Evolutionary conservation across 2,329 filamentous ascomycete species (phyloP).

Genomic region (Fusarium goolgardi): DNA sequence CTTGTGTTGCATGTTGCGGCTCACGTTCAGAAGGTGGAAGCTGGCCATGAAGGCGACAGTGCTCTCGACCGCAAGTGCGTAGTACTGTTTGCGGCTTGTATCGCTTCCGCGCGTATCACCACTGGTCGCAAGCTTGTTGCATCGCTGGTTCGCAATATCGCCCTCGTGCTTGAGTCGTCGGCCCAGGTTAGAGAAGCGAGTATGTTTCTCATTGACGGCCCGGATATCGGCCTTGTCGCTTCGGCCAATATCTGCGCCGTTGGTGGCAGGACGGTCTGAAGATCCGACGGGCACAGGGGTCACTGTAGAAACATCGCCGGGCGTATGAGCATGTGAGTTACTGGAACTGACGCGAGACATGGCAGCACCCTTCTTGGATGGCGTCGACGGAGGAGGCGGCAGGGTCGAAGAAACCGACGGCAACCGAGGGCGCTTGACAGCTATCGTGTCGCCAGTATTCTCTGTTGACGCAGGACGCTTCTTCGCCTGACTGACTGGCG

Average conservation of each 20-base stretch:
- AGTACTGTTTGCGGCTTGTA: conserved; percentile 56
- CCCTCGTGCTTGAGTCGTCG: conserved; percentile 66
- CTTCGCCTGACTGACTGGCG: conserved; percentile 52
- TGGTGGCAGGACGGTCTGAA: conserved; percentile 45
- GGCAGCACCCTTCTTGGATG: conserved; percentile 61
- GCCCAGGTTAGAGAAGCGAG: conserved; percentile 56
- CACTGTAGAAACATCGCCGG: conserved; percentile 57
- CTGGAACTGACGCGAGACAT: conserved; percentile 67
- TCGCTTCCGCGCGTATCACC: conserved; percentile 46
- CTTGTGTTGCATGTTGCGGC: conserved; percentile 58
- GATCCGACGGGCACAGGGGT: conserved; percentile 47
- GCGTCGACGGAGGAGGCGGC: conserved; percentile 62
- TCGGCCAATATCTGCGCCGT: conserved; percentile 50
- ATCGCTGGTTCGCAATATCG: conserved; percentile 56
- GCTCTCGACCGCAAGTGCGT: conserved; percentile 61
- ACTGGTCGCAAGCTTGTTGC: conserved; percentile 40
- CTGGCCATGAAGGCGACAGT: conserved; percentile 65
- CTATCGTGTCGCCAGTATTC: conserved; percentile 51
- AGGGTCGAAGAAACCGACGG: conserved; percentile 54
- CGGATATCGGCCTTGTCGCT: conserved; percentile 44
- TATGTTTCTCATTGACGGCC: conserved; percentile 52
- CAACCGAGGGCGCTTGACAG: conserved; percentile 58
- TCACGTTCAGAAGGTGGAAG: conserved; percentile 62
- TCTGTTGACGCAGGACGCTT: conserved; percentile 62
- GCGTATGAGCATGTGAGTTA: conserved; percentile 64